These are phyloP conservation scores for Dictyostelium brefeldianum DNA, from an alignment of 78 protist species.

Conservation along the genomic window DNA sequence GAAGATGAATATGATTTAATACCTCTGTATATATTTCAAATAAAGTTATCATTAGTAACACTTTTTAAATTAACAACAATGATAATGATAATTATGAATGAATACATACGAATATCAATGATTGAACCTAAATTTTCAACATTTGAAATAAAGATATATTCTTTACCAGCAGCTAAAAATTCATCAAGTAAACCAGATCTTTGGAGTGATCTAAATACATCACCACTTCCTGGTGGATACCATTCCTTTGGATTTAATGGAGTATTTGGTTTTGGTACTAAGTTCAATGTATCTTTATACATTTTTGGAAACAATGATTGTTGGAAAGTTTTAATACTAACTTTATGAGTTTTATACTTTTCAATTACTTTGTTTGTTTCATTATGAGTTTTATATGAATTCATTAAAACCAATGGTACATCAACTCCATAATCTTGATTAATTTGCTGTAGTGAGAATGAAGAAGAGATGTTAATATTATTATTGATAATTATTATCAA, in stretches of 20 bases:
- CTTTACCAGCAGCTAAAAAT: slow-evolving; percentile 89
- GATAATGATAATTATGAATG: neutral
- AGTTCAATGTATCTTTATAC: slow-evolving; percentile 86
- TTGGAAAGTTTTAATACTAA: slow-evolving; percentile 85
- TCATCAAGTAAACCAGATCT: slow-evolving; percentile 85
- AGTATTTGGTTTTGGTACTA: slow-evolving; percentile 62
- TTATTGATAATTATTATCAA: too few species aligned
- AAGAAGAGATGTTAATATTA: too few species aligned
- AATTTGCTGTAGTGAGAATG: too few species aligned
- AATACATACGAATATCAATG: slow-evolving; percentile 84
- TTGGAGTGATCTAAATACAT: slow-evolving; percentile 86
- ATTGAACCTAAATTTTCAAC: slow-evolving; percentile 99
- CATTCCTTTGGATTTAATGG: slow-evolving; percentile 74
- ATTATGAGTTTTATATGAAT: slow-evolving; percentile 95
- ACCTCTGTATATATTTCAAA: slow-evolving; percentile 31
- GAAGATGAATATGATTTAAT: slow-evolving; percentile 71
- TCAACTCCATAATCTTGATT: slow-evolving; percentile 79
- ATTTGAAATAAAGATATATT: slow-evolving; percentile 96
- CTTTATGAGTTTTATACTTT: slow-evolving; percentile 76
- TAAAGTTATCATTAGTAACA: neutral
- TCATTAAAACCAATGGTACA: slow-evolving; percentile 97
- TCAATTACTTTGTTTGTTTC: slow-evolving; percentile 85
- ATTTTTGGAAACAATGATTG: slow-evolving; percentile 92
- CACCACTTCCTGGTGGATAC: slow-evolving; percentile 99
- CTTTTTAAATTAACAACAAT: neutral